Base-by-base conservation (phyloP, 148 eudicot species). In the Salicornia ramosissima region DNA sequence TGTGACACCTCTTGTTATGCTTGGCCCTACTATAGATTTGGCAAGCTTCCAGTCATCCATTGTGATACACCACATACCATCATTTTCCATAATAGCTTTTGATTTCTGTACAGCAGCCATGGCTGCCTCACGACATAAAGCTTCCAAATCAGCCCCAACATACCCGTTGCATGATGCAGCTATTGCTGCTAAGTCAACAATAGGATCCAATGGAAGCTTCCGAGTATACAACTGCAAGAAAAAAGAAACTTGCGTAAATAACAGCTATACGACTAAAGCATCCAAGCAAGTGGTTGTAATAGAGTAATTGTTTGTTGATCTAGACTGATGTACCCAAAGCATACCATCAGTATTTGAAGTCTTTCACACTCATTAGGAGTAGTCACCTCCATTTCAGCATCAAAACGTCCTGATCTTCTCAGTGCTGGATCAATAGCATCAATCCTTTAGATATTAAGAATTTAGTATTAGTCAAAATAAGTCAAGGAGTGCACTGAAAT, bases 81-180 rank as follows among this genome's bases (percentile, higher is more conserved):
- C 75, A 78, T 72, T 68, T 55, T 67, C 82, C 78, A 63, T 65
- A 61, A 21, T 65, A 68, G 80, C 73, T 28, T 77, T 64, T 74
- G 85, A 68, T 72, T 79, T 82, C 68, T 65, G 74, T 14, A 75
- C 45, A 31, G 90, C 87, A 70, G 77, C 72, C 78, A 80, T 74
- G 58, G 85, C 81, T 56, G 96, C 97, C 84, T 88, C 96, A 68
- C 96, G 93, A 77, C 99, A 90, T 77, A 94, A 79, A 75, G 92
- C 97, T 84, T 90, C 96, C 79, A 94, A 79, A 86, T 94, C 97
- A 79, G 99, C 99, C 66, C 99, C 97, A 22, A 90, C 97, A 42
- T 87, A 94, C 69, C 99, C 99, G 79, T 94, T 90, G 80, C 99
- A 94, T 76, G 90, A 84, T 75, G 87, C 76, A 83, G 97, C 99